These are phyloP conservation scores for Dryadomyces quercus-mongolicae DNA, from an alignment of 2,329 filamentous ascomycete species.

Conservation along the genomic window DNA sequence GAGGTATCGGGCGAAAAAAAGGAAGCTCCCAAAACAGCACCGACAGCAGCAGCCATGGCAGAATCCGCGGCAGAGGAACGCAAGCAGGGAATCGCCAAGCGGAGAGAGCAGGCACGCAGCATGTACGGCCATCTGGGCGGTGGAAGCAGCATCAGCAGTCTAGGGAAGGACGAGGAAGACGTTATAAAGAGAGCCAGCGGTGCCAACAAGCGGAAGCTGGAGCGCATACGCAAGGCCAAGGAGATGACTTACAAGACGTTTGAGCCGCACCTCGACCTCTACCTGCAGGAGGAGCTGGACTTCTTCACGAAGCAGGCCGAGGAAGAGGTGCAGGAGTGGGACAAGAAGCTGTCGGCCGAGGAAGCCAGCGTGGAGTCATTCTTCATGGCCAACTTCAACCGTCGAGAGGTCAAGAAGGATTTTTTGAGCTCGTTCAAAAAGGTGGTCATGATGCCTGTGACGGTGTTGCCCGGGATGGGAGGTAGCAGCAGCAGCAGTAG, in stretches of 20 bases:
- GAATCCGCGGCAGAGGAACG: neutral
- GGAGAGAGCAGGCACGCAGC: neutral
- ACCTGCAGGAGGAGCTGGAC: slow-evolving; percentile 82
- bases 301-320: slow-evolving; percentile 70
- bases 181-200: neutral
- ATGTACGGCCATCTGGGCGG: neutral
- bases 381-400: slow-evolving; percentile 89
- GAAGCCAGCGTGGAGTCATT: slow-evolving; percentile 85
- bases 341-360: slow-evolving; percentile 82
- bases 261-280: slow-evolving; percentile 87
- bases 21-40: neutral
- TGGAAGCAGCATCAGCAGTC: neutral
- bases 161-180: neutral
- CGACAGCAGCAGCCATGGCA: neutral
- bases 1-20: neutral
- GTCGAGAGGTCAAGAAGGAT: slow-evolving; percentile 91
- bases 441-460: slow-evolving; percentile 98
- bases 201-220: slow-evolving; percentile 6
- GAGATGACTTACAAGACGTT: slow-evolving; percentile 62
- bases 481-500: slow-evolving; percentile 20
- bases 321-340: slow-evolving; percentile 70
- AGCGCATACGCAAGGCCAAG: slow-evolving; percentile 37
- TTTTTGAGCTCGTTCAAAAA: slow-evolving; percentile 96
- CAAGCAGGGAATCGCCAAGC: neutral
- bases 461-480: slow-evolving; percentile 55